Percentiles rank a stretch among this genome's conserved stretches.
These are phyloP conservation scores for Ormosia semicastrata DNA, from an alignment of 306 rosid species.

Conservation along the genomic window DNA sequence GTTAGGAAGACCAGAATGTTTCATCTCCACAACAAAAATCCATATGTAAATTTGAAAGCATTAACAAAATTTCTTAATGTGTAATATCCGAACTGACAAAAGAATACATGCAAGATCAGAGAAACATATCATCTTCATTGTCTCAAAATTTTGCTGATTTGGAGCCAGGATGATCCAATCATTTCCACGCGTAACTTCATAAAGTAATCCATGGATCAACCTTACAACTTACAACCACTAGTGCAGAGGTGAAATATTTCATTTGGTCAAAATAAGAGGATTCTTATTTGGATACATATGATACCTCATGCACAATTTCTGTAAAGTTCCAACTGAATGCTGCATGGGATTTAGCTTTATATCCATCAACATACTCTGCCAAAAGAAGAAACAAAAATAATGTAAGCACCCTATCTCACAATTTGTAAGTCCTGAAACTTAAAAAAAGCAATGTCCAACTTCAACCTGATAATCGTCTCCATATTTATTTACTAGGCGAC, in stretches of 20 bases:
- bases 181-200: background rate
- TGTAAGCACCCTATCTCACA: background rate
- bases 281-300: constrained; percentile 43
- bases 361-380: constrained; percentile 88
- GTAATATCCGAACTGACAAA: background rate
- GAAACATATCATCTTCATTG: background rate
- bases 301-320: constrained; percentile 73
- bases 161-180: background rate
- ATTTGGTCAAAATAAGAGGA: constrained; percentile 44
- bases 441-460: background rate
- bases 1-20: background rate
- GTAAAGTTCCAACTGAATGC: constrained; percentile 75
- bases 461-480: constrained; percentile 67
- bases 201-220: too few species aligned
- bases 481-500: constrained; percentile 61
- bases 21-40: background rate
- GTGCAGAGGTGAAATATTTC: too few species aligned
- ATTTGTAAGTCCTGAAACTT: background rate
- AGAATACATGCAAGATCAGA: background rate
- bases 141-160: background rate
- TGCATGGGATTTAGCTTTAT: constrained; percentile 81
- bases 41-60: background rate
- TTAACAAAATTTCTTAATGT: background rate
- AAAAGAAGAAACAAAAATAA: background rate
- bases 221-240: too few species aligned